Base-by-base conservation (phyloP, 1,139 yeast genomes). In the Suhomyces bolitotheri region DNA sequence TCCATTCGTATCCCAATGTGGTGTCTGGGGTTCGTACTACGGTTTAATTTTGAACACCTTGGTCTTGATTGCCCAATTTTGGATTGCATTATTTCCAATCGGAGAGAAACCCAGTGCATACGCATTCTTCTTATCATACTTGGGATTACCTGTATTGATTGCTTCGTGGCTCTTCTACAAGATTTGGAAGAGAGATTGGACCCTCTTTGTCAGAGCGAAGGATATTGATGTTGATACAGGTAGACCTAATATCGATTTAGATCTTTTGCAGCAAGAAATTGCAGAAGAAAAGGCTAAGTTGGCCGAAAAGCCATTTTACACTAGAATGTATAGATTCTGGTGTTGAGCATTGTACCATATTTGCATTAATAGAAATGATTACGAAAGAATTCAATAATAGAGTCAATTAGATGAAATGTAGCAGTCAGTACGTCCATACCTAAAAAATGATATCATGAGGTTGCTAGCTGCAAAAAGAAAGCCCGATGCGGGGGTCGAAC, bases 31-130 rank as follows among this genome's bases (percentile, higher is more conserved):
- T 34, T 86, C 96, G 2, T 62, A 59, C 47, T 75, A 74, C 50
- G 95, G 95, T 29, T 58, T 79, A 11, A 36, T 64, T 12, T 61
- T 88, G 49, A 83, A 82, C 56, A 45, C 75, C 27, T 66, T 82
- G 45, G 83, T 88, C 38, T 67, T 89, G 44, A 63, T 80, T 43
- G 89, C 92, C 19, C 95, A 87, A 66, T 82, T 85, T 62, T 83
- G 88, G 88, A 72, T 80, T 41, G 86, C 89, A 6, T 64, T 82
- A 34, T 82, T 71, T 72, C 92, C 92, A 46, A 57, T 78, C 32
- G 84, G 82, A 19, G 67, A 56, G 1, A 27, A 52, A 14, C 84
- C 88, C 37, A 68, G 66, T 57, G 85, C 84, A 12, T 54, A 60
- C 33, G 65, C 61, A 33, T 82, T 82, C 71, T 82, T 82, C 60